These are phyloP conservation scores for Fusarium pseudocircinatum DNA, from an alignment of 2,329 filamentous ascomycete species.

Conservation along the genomic window DNA sequence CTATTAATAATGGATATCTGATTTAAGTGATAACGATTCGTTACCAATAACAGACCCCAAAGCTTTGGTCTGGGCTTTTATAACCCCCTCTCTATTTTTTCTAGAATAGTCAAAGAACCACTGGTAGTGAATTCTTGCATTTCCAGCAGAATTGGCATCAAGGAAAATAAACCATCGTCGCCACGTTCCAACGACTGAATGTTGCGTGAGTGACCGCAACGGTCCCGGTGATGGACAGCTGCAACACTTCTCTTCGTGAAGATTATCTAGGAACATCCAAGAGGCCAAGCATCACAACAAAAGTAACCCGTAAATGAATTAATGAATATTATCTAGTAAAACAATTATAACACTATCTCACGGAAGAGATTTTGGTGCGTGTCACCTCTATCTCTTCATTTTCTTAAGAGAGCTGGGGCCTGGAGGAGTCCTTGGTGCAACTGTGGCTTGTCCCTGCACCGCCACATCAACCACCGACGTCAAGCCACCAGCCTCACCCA, in stretches of 20 bases:
- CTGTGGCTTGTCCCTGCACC: not conserved
- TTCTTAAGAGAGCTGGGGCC: not conserved
- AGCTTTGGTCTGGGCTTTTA: no score
- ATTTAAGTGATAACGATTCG: no score
- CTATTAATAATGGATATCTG: no score
- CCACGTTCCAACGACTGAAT: rapidly evolving
- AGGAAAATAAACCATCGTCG: no score
- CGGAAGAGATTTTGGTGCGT: rapidly evolving
- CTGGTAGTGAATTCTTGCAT: no score
- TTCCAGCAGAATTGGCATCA: no score
- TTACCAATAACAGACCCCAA: no score
- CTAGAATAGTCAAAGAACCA: no score
- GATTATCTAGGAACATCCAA: not conserved
- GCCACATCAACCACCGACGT: not conserved
- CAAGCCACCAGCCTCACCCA: no score
- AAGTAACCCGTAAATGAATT: rapidly evolving
- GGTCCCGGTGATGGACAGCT: not conserved
- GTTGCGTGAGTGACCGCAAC: not conserved
- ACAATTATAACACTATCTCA: rapidly evolving
- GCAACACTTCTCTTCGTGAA: no score
- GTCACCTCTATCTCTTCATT: not conserved
- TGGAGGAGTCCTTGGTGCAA: not conserved
- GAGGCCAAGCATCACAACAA: not conserved
- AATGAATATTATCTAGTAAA: rapidly evolving
- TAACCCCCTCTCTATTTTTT: no score